These are phyloP conservation scores for Rhexocercosporidium sp. DNA, from an alignment of 2,329 filamentous ascomycete species.

Conservation along the genomic window DNA sequence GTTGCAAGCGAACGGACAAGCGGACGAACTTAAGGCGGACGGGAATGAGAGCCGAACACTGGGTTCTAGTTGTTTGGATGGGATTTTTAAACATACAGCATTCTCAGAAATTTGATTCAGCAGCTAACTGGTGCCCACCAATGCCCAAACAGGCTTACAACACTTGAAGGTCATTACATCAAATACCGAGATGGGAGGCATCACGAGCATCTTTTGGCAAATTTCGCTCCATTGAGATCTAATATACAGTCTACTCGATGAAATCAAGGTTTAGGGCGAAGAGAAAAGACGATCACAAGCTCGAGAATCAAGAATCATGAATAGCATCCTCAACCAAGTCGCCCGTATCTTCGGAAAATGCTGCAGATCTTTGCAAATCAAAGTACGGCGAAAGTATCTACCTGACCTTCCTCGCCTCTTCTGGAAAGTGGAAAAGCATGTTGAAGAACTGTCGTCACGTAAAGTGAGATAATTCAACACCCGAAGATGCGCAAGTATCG, in stretches of 20 bases:
- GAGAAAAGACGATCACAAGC: background rate
- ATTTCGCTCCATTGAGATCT: background rate
- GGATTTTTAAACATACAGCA: too few species aligned
- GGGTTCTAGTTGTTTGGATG: too few species aligned
- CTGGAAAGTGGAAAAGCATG: background rate
- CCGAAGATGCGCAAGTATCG: background rate
- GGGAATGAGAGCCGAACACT: too few species aligned
- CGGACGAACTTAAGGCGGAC: too few species aligned
- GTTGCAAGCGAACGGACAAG: too few species aligned
- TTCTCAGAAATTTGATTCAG: too few species aligned
- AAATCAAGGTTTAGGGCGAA: too few species aligned
- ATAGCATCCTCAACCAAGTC: too few species aligned
- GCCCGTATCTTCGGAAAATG: background rate
- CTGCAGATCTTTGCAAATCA: background rate
- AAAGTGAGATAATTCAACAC: background rate
- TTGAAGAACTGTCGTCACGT: background rate
- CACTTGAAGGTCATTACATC: background rate
- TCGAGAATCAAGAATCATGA: background rate
- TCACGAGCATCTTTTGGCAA: background rate
- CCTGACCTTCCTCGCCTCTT: background rate
- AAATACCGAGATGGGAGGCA: background rate
- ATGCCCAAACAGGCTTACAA: background rate
- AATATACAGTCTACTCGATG: background rate
- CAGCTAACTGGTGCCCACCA: too few species aligned
- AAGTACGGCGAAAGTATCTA: too few species aligned